Base-by-base conservation (phyloP, 164 flowering plant species). In the Akebia trifoliata region DNA sequence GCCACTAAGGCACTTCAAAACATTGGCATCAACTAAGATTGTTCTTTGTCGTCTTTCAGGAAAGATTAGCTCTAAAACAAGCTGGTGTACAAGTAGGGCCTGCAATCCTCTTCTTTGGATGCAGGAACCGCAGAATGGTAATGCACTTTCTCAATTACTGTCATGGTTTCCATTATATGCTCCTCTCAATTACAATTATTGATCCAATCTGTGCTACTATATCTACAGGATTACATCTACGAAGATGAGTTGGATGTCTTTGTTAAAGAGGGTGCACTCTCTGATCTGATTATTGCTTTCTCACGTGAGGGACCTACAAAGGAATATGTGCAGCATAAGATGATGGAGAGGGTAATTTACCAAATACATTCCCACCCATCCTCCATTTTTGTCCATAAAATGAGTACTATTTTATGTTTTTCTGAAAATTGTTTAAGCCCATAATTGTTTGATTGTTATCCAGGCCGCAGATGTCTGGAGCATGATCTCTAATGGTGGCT, bases 291-390 rank as follows among this genome's bases (percentile, higher is more conserved):
- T 46, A 78, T 93, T 60, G 96, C 99, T 48, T 90, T 90, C 77
- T 93, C 97, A 1, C 87, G 97, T 9, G 95, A 87, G 63, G 96
- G 97, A 20, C 81, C 96, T 7, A 75, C 80, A 36, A 93, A 93
- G 67, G 83, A 93, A 59, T 93, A 93, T 54, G 99, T 93, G 57
- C 99, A 93, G 55, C 97, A 93, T 63, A 93, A 88, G 76, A 81
- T 94, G 99, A 62, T 64, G 47, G 82, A 90, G 68, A 90, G 80
- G 91, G 99, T 87, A 61, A n/a, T 57, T 8, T 10, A 22, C 39
- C n/a, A 18, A 9, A 28, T 50, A 21, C 21, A 31, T 18, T 22
- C 11, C 48, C 32, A 15, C 42, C 21, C 15, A n/a, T n/a, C 6
- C 26, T 29, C 26, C 32, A 2, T n/a, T n/a, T n/a, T n/a, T n/a